These are phyloP conservation scores for Rhodotorula babjevae DNA, from an alignment of 768 basidiomycete genomes.

Conservation along the genomic window DNA sequence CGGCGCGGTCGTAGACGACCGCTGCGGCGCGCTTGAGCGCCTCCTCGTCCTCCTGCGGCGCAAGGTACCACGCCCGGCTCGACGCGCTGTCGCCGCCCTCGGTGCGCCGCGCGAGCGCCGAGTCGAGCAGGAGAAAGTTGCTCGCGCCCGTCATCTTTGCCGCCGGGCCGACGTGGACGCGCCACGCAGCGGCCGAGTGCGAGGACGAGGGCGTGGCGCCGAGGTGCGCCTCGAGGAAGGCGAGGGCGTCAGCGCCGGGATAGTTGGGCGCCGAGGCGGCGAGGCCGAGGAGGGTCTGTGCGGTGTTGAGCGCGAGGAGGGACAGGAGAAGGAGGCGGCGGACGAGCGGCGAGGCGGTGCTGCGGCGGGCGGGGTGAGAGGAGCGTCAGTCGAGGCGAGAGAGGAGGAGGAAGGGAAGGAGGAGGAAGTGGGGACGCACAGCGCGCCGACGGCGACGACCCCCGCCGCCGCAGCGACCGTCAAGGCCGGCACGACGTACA, in stretches of 20 bases:
- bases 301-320: constrained; percentile 56
- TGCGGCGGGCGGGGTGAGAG: constrained; percentile 1
- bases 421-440: constrained; percentile 55
- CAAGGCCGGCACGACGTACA: constrained; percentile 75
- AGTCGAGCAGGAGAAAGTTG: constrained; percentile 63
- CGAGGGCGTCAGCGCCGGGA: constrained; percentile 75
- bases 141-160: constrained; percentile 87
- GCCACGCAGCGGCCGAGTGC: no score
- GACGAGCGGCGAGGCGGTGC: constrained; percentile 10
- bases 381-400: background rate
- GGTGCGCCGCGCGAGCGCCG: constrained; percentile 37
- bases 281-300: constrained; percentile 56
- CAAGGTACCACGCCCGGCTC: constrained; percentile 19
- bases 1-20: constrained; percentile 71
- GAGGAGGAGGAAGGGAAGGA: constrained; percentile 6
- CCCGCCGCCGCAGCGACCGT: constrained; percentile 74
- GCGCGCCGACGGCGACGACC: constrained; percentile 48
- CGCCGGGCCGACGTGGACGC: constrained; percentile 76
- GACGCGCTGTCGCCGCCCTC: background rate
- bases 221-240: constrained; percentile 57
- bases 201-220: no score
- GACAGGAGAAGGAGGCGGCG: constrained; percentile 46
- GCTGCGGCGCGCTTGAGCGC: constrained; percentile 52
- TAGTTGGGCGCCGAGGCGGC: constrained; percentile 70
- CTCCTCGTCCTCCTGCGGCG: background rate